Base-by-base conservation (phyloP, 768 basidiomycete genomes). In the Suillus discolor region DNA sequence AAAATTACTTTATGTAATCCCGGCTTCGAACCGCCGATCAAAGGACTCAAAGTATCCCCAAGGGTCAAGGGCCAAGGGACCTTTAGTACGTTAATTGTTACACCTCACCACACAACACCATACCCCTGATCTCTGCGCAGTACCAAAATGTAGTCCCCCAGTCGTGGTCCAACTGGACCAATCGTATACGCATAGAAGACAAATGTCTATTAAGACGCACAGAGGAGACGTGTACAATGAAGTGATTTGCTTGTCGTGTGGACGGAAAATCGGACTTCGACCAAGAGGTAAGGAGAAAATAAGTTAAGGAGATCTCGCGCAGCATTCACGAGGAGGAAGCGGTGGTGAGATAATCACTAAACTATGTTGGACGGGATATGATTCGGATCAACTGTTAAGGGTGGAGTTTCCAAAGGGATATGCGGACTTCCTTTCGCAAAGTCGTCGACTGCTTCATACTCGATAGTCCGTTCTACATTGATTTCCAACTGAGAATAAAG, bases 381-480 rank as follows among this genome's bases (percentile, higher is more conserved):
- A 11, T 41, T 20, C 57, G 57, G 39, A 28, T 28, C 39, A 18
- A 16, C 39, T 28, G 23, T 23, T 5, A 15, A 4, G 23, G 38
- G 57, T 28, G 39, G 16, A 59, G 16, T 39, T 16, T 59, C 57
- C 13, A 25, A 41, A 25, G 57, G 57, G 13, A 18, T 41, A 12
- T 41, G 53, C 9, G 53, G 18, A 34, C 28, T 59, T 41, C 16
- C 25, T 36, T 59, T 41, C 23, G 16, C 15, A 28, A 41, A 41
- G 57, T 16, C 39, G 4, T 28, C 25, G 9, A 11, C 7, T 25
- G 9, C 57, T 18, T 69, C 75, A 39, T 75, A 67, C 16, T 75
- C 75, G 15, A 77, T 66, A 5, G 69, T 75, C 54, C 73, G 75
- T 54, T 73, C 69, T 0, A 75, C 68, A 11, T 69, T 75, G 20